Base-by-base conservation (phyloP, 2,329 filamentous ascomycete genomes). In the Stachybotrys chlorohalonatus region DNA sequence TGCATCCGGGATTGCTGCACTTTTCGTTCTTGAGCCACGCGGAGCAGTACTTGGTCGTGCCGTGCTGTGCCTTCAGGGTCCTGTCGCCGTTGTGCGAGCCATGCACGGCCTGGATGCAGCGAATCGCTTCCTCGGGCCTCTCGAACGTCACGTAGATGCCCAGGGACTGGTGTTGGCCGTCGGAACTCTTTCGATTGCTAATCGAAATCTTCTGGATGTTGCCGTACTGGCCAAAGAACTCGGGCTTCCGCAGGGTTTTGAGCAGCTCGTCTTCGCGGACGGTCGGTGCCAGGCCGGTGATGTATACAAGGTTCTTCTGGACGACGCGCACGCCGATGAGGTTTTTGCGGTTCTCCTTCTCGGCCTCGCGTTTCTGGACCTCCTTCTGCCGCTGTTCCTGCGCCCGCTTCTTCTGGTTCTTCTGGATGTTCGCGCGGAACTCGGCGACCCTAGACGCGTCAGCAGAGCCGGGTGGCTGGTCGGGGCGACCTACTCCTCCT, bases 81-180 rank as follows among this genome's bases (percentile, higher is more conserved):
- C 93, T 80, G 58, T 97, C 94, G 53, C 90, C 91, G 65, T 99
- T 97, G 57, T 87, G 82, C 2, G 92, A 95, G 39, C 92, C 91
- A 69, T 99, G 91, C 6, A 99, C 94, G 45, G 91, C 90, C 54
- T 85, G 81, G 59, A 99, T 99, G 69, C 94, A 99, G 45, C 82
- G 84, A 47, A 87, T 87, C 15, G 94, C 94, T 71, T 97, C 94
- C 60, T 90, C 85, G 68, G 95, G 95, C 59, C 83, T 86, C 62
- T 94, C 88, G 68, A 96, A 99, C 0, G 94, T 99, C n/a, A 99
- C 94, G 66, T 99, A 99, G 52, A 99, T 93, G 50, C 94, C 94
- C 6, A 99, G 86, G 0, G 92, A 95, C 63, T 94, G 89, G 61
- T 90, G 89, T 58, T 93, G 80, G 32, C 82, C 82, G 64, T 86